Conservation (phyloP, 2,329 filamentous ascomycete species). For the Tricladium varicosporioides region DNA sequence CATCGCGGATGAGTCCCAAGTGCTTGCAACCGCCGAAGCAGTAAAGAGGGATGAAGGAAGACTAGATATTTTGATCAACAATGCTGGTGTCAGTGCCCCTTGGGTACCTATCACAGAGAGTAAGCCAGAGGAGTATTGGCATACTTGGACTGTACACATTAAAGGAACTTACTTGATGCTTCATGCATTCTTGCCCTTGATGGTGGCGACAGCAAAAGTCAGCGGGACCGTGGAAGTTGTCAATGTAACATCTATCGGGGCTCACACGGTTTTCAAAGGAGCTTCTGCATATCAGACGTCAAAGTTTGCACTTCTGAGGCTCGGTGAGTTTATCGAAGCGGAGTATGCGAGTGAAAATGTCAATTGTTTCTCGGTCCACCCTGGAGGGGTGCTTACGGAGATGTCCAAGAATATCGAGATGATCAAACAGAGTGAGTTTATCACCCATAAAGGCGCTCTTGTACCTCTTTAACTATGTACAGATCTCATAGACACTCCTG, state of each 20-base stretch:
- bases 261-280: constrained; percentile 31
- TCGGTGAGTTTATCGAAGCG: constrained; percentile 43
- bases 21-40: constrained; percentile 2
- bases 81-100: constrained; percentile 40
- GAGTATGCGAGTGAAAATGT: constrained; percentile 44
- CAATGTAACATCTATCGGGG: constrained; percentile 40
- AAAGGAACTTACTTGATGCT: constrained; percentile 46
- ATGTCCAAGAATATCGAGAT: constrained; percentile 21
- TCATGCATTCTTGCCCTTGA: constrained; percentile 45
- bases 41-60: constrained; percentile 18
- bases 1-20: constrained; percentile 6
- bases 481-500: constrained; percentile 8
- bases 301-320: constrained; percentile 43
- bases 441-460: too few relatives aligned
- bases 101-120: constrained; percentile 36
- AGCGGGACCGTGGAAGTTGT: constrained; percentile 31
- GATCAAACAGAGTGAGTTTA: too few relatives aligned
- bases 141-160: constrained; percentile 47
- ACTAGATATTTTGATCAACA: constrained; percentile 42
- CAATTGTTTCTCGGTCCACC: constrained; percentile 41
- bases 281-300: constrained; percentile 44
- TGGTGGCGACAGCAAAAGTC: constrained; percentile 37
- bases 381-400: constrained; percentile 45
- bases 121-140: constrained; percentile 43
- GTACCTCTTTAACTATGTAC: background rate